Evolutionary conservation across 495 filamentous ascomycete genomes (phyloP).

Genomic region (Friedmanniomyces simplex): DNA sequence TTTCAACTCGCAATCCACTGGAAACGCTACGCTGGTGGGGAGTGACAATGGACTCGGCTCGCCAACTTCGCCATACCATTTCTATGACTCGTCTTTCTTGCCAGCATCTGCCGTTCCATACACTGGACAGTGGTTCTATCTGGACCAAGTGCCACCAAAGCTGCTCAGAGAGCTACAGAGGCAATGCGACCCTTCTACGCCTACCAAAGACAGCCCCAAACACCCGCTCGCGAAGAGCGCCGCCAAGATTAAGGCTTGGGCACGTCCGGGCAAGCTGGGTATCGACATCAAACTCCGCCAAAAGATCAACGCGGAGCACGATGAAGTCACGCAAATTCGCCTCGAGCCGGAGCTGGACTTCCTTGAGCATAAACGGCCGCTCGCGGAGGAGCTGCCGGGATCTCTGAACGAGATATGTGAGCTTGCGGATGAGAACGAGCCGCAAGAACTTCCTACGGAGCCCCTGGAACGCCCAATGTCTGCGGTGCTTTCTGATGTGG

Average conservation of each 20-base stretch:
- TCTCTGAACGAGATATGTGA: slow-evolving; percentile 3
- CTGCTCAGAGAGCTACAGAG: not conserved
- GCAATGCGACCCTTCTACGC: not conserved
- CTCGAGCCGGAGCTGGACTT: not conserved
- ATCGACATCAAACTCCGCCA: slow-evolving; percentile 8
- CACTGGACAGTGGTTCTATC: not conserved
- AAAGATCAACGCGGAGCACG: slow-evolving; percentile 1
- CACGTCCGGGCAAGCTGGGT: slow-evolving; percentile 4
- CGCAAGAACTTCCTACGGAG: not conserved
- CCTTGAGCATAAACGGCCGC: not conserved
- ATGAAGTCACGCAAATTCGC: slow-evolving; percentile 4
- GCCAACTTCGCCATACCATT: not conserved
- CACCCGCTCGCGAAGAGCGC: slow-evolving; percentile 1
- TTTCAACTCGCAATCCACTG: slow-evolving; percentile 2
- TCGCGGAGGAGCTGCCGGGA: not conserved
- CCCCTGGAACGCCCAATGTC: not conserved
- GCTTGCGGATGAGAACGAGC: not conserved
- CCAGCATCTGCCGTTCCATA: not conserved
- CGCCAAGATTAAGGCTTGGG: slow-evolving; percentile 12
- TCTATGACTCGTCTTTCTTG: not conserved
- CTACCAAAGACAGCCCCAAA: not conserved
- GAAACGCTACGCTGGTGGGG: not conserved
- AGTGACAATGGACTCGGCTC: not conserved
- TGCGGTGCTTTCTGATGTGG: not conserved
- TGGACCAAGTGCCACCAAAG: not conserved